Evolutionary conservation across 1,139 yeast species (phyloP), one percentile per base, ranked within the genome.

Genomic region (Debaryomyces subglobosus): DNA sequence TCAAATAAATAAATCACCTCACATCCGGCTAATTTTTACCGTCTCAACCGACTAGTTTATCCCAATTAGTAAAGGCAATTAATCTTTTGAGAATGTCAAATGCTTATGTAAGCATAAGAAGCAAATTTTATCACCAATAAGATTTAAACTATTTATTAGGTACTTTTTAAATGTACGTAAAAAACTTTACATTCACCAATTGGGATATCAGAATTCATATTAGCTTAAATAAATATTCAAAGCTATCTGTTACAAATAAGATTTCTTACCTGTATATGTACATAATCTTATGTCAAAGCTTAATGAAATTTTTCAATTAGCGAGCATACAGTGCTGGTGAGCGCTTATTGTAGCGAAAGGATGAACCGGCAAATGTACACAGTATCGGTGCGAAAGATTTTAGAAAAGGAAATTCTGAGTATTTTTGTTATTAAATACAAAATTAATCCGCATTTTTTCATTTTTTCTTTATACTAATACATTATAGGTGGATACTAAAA

Each of bases 351-450:
- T 38, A 38, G 32, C 21, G 6, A 16, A 16, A 27, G 42, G 42
- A 39, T 27, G 8, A 15, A 39, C 33, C 43, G 43, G 35, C 23
- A 29, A 21, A 30, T 23, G 18, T 18, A 20, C 25, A 18, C 43
- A 21, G 43, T 20, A 29, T 18, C 13, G 30, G 43, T 40, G 43
- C 43, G 43, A 32, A 40, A 25, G 21, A 30, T 40, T 25, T 40
- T 30, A 37, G 43, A 40, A 40, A 40, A 40, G 43, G 43, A 40
- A 40, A 40, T 40, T 39, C 43, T 39, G 20, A n/a, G 23, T 40
- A 30, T 13, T 40, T 27, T 30, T 40, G 32, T 40, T 40, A 20
- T 40, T 40, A 27, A 27, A 21, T 35, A 30, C 3, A 12, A 30
- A 27, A 15, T 39, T 25, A 21, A 29, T 40, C 34, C 35, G 36